Base-by-base conservation (phyloP, 1,139 yeast species). In the Pichia sp. region DNA sequence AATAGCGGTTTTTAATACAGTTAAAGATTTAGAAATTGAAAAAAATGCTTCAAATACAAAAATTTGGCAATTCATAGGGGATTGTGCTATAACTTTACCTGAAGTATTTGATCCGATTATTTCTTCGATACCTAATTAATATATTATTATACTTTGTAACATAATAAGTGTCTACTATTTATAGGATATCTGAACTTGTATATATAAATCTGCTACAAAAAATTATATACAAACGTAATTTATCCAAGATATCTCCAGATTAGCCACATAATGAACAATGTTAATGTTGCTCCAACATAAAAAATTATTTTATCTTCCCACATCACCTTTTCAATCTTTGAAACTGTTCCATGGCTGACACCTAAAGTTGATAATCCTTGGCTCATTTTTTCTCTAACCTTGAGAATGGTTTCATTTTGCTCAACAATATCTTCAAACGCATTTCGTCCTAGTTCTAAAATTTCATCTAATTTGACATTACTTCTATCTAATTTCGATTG, bases 271-370 rank as follows among this genome's bases (percentile, higher is more conserved):
- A 77, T 64, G 14, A 81, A 68, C 45, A 89, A 57, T 67, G 85
- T 74, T 25, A 81, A 50, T 2, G 74, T 43, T 5, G 85, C 76
- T 24, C 89, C 87, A 18, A 80, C 78, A 72, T 86, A 88, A 59
- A 91, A 93, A 30, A 91, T 67, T 73, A 88, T 76, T 60, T 88
- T 88, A 61, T 91, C 98, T 61, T 86, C 85, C 52, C 74, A 76
- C n/a, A 95, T 93, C 43, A 95, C 74, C 51, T 78, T 75, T 61
- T 88, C 94, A 35, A 91, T 83, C 47, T 76, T 72, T 43, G 86
- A 68, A 37, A 91, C 88, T 1, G 98, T 91, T 8, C 84, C 84
- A 51, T 78, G 81, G 36, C 95, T 84, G 3, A 91, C 83, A 3
- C 97, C 97, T 48, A 91, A 69, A 0, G 95, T 87, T 37, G 77